Base-by-base conservation (phyloP, 2,329 filamentous ascomycete genomes). In the Chrysoporthe deuterocubensis region DNA sequence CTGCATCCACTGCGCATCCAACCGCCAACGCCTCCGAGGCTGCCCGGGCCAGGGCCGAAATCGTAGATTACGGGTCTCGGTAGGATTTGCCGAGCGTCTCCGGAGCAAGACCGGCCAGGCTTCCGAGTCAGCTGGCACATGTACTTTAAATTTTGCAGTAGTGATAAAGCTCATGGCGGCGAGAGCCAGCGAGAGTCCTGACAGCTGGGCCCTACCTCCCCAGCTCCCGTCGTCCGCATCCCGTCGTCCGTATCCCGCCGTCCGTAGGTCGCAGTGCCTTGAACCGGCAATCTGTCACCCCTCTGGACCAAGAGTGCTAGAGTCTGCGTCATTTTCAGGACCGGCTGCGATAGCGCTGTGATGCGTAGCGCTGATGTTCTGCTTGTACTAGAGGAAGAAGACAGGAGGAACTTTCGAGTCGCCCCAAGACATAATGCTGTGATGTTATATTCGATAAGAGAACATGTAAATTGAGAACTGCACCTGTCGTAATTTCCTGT, bases 141-240 rank as follows among this genome's bases (percentile, higher is more conserved):
- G n/a, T 18, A 11, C 21, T 50, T 26, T 21, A 52, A 32, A 21
- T 21, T 21, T 4, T 21, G 48, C 48, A 26, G 48, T 21, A 32
- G 21, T 21, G 26, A 11, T 14, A 21, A 14, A 11, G 6, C 7
- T 34, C 11, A 32, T 26, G 32, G 32, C 0, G 16, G 50, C 26
- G 13, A 54, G 50, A 21, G 6, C 50, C 50, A 11, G 14, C 50
- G 13, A 32, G 50, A 32, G 14, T 16, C 16, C 32, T 34, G 50
- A n/a, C 50, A 16, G 50, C 50, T n/a, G 32, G 32, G 13, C 7
- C 50, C 16, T 54, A 54, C 32, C 37, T 40, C 37, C 26, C 26
- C 48, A 32, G 13, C 48, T 52, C 48, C 48, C 26, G n/a, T 52
- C 48, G 48, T 52, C 48, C 48, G 48, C 14, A 52, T 52, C 48